phyloP scores from a whole-genome alignment of 495 filamentous ascomycete species.

The Aspergillus bridgeri region DNA sequence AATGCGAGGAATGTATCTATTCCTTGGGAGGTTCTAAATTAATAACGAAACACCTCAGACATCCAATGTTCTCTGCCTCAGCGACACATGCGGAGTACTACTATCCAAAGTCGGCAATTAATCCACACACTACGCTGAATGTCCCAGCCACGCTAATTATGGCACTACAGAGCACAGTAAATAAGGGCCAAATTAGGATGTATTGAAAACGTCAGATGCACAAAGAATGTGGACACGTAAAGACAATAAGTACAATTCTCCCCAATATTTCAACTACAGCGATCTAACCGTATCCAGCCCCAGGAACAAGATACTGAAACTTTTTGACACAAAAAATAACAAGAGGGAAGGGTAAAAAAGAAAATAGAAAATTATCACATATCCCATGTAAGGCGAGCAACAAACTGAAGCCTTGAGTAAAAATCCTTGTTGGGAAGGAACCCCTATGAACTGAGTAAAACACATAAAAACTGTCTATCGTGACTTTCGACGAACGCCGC shows the following conservation, averaged over 20 bases:
- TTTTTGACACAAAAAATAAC: not conserved
- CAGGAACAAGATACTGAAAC: not conserved
- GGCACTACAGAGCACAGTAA: not conserved
- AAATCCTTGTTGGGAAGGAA: not conserved
- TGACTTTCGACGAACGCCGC: constrained; percentile 45
- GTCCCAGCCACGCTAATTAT: not conserved
- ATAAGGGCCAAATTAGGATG: not conserved
- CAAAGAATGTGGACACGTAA: not conserved
- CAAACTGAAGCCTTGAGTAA: not conserved
- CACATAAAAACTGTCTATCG: constrained; percentile 38
- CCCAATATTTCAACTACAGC: not conserved
- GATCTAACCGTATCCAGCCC: not conserved
- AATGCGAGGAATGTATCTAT: not conserved
- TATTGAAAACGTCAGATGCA: not conserved
- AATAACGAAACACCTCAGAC: not conserved
- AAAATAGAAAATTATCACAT: constrained; percentile 8
- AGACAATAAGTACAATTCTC: not conserved
- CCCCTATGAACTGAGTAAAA: constrained; percentile 20
- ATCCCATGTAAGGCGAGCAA: not conserved
- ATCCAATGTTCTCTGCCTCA: not conserved
- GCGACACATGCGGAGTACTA: not conserved
- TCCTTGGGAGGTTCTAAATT: not conserved
- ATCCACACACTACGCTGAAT: not conserved
- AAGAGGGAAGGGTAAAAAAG: too few relatives aligned
- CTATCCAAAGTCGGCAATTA: not conserved